phyloP scores from a whole-genome alignment of 805 yeast species.

The Candida koratica region DNA sequence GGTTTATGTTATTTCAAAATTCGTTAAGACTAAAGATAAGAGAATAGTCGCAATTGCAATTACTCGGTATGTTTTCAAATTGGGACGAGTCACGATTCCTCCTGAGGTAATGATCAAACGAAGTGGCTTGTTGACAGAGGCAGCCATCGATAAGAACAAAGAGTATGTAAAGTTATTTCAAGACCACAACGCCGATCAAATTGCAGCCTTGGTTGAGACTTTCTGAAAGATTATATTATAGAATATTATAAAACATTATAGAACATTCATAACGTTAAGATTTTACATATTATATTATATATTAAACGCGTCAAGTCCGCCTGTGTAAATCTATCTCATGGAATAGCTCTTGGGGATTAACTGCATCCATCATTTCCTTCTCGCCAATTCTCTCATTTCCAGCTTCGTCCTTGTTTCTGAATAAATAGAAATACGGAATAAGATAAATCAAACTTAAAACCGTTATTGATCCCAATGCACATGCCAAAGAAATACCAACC shows the following conservation, averaged over 20 bases:
- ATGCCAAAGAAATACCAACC: slow-evolving; percentile 43
- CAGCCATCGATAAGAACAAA: slow-evolving; percentile 13
- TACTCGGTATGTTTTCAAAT: slow-evolving; percentile 78
- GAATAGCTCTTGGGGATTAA: slow-evolving; percentile 40
- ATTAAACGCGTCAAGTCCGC: slow-evolving; percentile 9
- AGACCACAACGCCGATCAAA: slow-evolving; percentile 10
- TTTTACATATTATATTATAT: no score
- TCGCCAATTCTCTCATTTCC: slow-evolving; percentile 36
- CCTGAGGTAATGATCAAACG: slow-evolving; percentile 54
- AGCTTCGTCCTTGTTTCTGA: slow-evolving; percentile 25
- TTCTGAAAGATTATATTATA: slow-evolving; percentile 1
- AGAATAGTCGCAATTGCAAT: slow-evolving; percentile 49
- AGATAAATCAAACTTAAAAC: slow-evolving; percentile 39
- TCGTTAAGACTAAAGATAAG: slow-evolving; percentile 34
- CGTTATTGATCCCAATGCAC: slow-evolving; percentile 42
- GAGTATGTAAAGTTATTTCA: slow-evolving; percentile 11
- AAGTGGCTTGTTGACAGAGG: slow-evolving; percentile 15
- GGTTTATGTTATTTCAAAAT: slow-evolving; percentile 68
- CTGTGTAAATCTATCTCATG: slow-evolving; percentile 45
- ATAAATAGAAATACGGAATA: slow-evolving; percentile 36
- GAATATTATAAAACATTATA: no score
- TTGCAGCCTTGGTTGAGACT: slow-evolving; percentile 10
- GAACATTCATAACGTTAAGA: no score
- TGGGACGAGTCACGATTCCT: slow-evolving; percentile 67
- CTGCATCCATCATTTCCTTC: slow-evolving; percentile 42